These are phyloP conservation scores for Fonsecaea monophora DNA, from an alignment of 2,329 filamentous ascomycete genomes.

Conservation along the genomic window DNA sequence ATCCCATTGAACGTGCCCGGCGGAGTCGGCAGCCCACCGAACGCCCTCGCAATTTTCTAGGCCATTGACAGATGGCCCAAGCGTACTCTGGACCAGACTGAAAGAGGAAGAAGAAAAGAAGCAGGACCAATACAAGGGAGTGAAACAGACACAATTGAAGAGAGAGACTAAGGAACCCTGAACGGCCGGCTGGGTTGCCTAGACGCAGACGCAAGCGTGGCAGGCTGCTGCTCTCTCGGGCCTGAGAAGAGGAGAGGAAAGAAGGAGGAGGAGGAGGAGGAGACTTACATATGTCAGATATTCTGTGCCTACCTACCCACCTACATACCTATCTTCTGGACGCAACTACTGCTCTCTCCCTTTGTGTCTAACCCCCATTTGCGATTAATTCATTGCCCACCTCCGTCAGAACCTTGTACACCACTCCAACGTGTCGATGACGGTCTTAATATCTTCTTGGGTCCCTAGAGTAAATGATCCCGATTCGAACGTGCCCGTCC, in stretches of 20 bases:
- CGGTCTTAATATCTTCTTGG: neutral
- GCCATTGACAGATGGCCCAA: conserved; percentile 40
- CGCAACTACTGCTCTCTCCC: neutral
- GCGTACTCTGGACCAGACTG: neutral
- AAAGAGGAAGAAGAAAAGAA: neutral
- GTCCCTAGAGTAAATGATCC: too few relatives aligned
- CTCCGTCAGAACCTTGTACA: neutral
- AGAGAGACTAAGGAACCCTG: neutral
- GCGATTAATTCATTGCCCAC: neutral
- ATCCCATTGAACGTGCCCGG: conserved; percentile 58
- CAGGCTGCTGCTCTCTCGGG: neutral
- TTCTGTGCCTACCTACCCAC: neutral
- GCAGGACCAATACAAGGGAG: neutral
- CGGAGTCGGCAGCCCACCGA: conserved; percentile 55
- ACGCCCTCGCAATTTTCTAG: conserved; percentile 55
- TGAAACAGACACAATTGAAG: neutral
- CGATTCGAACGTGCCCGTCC: too few relatives aligned
- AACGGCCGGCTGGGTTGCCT: neutral
- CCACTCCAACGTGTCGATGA: too few relatives aligned
- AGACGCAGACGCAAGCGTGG: neutral
- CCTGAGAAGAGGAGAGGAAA: neutral
- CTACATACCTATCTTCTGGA: neutral
- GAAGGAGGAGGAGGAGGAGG: neutral
- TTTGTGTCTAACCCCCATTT: neutral
- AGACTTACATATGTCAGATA: neutral